Evolutionary conservation across 2,329 filamentous ascomycete genomes (phyloP).

Genomic region (Diaporthe caulivora): DNA sequence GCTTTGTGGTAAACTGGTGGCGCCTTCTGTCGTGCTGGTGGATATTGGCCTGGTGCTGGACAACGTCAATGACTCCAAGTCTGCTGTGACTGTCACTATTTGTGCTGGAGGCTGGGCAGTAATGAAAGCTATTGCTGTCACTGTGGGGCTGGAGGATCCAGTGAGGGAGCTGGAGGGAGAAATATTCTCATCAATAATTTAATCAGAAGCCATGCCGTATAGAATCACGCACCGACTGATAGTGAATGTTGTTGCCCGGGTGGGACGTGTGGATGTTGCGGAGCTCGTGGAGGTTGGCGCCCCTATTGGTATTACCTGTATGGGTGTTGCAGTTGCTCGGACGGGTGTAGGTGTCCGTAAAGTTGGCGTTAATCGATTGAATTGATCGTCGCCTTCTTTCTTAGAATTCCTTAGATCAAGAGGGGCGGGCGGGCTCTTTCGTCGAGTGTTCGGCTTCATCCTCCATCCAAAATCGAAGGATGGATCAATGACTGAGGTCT

Average conservation of each 20-base stretch:
- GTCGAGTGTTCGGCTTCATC: not conserved
- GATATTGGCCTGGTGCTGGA: not conserved
- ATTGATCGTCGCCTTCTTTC: not conserved
- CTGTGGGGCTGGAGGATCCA: not conserved
- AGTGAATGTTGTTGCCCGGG: not conserved
- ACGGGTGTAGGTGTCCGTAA: conserved; percentile 1
- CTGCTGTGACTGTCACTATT: conserved; percentile 18
- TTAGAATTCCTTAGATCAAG: not conserved
- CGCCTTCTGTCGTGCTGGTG: not conserved
- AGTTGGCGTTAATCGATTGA: not conserved
- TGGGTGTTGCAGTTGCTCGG: not conserved
- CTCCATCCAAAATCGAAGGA: not conserved
- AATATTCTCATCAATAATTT: not conserved
- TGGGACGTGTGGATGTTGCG: not conserved
- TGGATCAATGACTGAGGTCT: not conserved
- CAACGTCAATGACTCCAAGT: not conserved
- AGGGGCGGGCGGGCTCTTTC: not conserved
- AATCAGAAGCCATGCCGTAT: too few relatives aligned
- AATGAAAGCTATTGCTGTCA: conserved; percentile 10
- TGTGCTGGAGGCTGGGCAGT: not conserved
- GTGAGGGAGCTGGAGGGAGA: not conserved
- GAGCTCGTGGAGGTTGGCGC: not conserved
- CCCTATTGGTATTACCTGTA: not conserved
- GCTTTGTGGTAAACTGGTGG: conserved; percentile 1
- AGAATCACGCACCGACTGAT: not conserved